phyloP scores from a whole-genome alignment of 1,284 basidiomycete genomes.

The Cutaneotrichosporon arboriforme region DNA sequence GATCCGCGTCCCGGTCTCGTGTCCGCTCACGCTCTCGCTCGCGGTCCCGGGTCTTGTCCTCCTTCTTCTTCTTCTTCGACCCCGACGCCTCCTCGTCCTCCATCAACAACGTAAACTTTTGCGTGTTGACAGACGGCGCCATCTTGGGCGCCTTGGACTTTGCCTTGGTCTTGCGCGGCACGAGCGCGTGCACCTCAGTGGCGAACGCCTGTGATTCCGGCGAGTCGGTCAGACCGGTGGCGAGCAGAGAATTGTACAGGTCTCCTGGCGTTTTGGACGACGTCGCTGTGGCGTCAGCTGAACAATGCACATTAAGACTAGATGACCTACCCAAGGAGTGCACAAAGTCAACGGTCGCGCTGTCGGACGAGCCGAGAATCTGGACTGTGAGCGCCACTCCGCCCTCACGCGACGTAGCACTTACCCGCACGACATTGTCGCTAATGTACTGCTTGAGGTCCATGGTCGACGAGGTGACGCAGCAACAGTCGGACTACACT shows the following conservation, averaged over 20 bases:
- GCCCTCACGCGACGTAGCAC: conserved; percentile 29
- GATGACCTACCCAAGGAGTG: conserved; percentile 65
- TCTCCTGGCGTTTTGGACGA: conserved; percentile 73
- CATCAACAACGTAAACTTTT: conserved; percentile 69
- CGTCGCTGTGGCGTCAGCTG: conserved; percentile 54
- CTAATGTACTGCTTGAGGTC: conserved; percentile 66
- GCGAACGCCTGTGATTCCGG: conserved; percentile 74
- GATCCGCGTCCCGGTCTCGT: conserved; percentile 5
- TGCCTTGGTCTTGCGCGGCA: conserved; percentile 65
- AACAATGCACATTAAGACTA: background rate
- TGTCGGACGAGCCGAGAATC: conserved; percentile 76
- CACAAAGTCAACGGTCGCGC: conserved; percentile 76
- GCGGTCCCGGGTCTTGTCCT: conserved; percentile 52
- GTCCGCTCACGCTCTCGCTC: conserved; percentile 10
- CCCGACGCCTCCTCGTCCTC: conserved; percentile 59
- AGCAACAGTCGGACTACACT: too few species aligned
- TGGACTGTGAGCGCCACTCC: conserved; percentile 37
- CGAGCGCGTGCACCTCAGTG: conserved; percentile 66
- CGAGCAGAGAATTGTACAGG: conserved; percentile 67
- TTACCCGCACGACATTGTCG: conserved; percentile 74
- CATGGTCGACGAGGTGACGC: conserved; percentile 1
- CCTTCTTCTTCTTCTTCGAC: conserved; percentile 39
- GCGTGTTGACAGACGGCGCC: conserved; percentile 58
- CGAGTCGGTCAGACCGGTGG: conserved; percentile 72
- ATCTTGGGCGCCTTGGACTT: conserved; percentile 58